A percentile compares a stretch with the other conserved stretches of the same genome.
Conservation (phyloP, 805 yeast species). For the Metschnikowia anglica region DNA sequence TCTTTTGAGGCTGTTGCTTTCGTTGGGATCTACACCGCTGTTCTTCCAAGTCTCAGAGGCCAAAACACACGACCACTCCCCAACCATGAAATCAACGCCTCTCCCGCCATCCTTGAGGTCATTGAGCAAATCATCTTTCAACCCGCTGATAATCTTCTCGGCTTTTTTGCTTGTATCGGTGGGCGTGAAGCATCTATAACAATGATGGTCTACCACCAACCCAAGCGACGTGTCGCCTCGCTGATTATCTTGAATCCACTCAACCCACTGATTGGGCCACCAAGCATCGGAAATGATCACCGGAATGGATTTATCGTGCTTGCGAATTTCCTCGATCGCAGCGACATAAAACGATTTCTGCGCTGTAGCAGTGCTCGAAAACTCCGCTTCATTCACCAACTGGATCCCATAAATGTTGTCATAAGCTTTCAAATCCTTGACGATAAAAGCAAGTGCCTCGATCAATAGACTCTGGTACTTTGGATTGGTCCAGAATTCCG, state of each 20-base stretch:
- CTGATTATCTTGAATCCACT: constrained; percentile 54
- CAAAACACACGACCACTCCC: constrained; percentile 87
- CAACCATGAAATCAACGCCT: constrained; percentile 72
- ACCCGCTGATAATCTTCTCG: constrained; percentile 56
- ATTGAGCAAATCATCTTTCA: constrained; percentile 49
- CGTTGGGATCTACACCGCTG: constrained; percentile 26
- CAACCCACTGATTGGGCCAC: constrained; percentile 79
- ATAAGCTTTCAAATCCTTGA: constrained; percentile 50
- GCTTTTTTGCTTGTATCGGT: constrained; percentile 67
- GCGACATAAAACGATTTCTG: constrained; percentile 62
- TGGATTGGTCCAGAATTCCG: constrained; percentile 62
- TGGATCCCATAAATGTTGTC: constrained; percentile 82
- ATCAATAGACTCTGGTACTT: constrained; percentile 46
- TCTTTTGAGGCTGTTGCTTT: constrained; percentile 37
- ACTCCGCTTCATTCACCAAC: constrained; percentile 80
- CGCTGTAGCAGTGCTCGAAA: constrained; percentile 49
- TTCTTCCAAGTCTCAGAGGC: constrained; percentile 74
- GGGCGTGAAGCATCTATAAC: constrained; percentile 81
- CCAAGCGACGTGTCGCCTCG: constrained; percentile 39
- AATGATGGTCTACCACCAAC: constrained; percentile 76
- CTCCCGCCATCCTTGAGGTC: constrained; percentile 42
- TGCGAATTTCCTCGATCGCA: constrained; percentile 62
- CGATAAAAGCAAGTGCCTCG: constrained; percentile 56
- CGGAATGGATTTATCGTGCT: constrained; percentile 57
- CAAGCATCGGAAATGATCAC: constrained; percentile 89